Percentiles rank a stretch among this genome's conserved stretches.
Conservation (phyloP, 2,329 filamentous ascomycete species). For the Rhytidhysteron rufulum region DNA sequence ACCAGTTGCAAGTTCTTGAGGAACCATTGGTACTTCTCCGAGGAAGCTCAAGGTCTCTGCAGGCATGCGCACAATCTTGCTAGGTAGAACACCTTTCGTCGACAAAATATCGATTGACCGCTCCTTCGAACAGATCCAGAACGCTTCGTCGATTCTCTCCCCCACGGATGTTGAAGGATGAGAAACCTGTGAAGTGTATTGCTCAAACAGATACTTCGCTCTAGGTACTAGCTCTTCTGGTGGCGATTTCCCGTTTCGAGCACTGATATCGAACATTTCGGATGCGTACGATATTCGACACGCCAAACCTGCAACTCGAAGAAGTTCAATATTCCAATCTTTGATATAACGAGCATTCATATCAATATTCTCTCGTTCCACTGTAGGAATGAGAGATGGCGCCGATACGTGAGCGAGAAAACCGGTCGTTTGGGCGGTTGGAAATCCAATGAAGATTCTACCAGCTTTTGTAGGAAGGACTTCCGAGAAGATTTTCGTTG, state of each 20-base stretch:
- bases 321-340: constrained; percentile 91
- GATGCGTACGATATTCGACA: constrained; percentile 82
- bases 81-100: constrained; percentile 81
- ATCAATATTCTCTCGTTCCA: constrained; percentile 95
- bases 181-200: constrained; percentile 84
- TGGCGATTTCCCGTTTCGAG: constrained; percentile 54
- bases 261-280: constrained; percentile 63
- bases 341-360: constrained; percentile 92
- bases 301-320: constrained; percentile 85
- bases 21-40: constrained; percentile 81
- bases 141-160: constrained; percentile 86
- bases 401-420: constrained; percentile 92
- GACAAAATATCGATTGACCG: constrained; percentile 79
- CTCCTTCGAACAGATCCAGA: constrained; percentile 87
- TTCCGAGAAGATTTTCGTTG: constrained; percentile 79
- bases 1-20: constrained; percentile 67
- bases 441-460: constrained; percentile 94
- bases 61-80: constrained; percentile 73
- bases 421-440: constrained; percentile 94
- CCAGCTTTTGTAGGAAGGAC: constrained; percentile 87
- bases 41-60: constrained; percentile 73
- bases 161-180: constrained; percentile 83
- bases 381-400: constrained; percentile 92
- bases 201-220: constrained; percentile 77
- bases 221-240: constrained; percentile 69